These are phyloP conservation scores for Polytrichum commune DNA, from an alignment of 225 moss, liverwort and hornwort species.

Conservation along the genomic window DNA sequence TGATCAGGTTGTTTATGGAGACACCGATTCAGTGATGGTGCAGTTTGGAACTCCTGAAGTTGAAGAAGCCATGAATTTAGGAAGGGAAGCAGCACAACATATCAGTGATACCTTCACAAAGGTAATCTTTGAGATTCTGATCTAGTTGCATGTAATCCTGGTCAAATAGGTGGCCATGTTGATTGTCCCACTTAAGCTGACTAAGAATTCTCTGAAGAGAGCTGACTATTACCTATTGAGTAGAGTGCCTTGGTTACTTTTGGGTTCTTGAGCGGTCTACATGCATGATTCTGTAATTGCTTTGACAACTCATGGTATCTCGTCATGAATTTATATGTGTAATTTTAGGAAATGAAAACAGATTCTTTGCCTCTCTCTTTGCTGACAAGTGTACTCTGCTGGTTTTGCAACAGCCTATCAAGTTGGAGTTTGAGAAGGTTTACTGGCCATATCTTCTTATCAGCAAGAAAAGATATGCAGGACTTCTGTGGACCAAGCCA, in stretches of 20 bases:
- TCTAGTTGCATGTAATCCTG: background rate
- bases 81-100: constrained; percentile 91
- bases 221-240: no score
- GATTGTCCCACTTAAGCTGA: background rate
- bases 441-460: constrained; percentile 95
- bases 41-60: constrained; percentile 95
- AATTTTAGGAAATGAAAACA: no score
- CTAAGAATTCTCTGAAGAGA: no score
- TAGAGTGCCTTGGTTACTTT: no score
- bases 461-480: constrained; percentile 99
- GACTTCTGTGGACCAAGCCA: constrained; percentile 94
- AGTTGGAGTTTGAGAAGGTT: constrained; percentile 99
- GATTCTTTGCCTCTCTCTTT: no score
- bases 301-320: no score
- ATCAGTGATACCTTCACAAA: constrained; percentile 96
- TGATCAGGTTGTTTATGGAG: constrained; percentile 90
- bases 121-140: constrained; percentile 26
- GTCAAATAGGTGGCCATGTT: background rate
- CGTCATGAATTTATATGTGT: no score
- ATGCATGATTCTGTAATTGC: no score
- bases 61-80: constrained; percentile 87
- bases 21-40: constrained; percentile 99
- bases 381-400: background rate
- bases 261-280: no score
- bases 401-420: constrained; percentile 69